These are phyloP conservation scores for Brasenia schreberi DNA, from an alignment of 164 flowering plant genomes.

Conservation along the genomic window DNA sequence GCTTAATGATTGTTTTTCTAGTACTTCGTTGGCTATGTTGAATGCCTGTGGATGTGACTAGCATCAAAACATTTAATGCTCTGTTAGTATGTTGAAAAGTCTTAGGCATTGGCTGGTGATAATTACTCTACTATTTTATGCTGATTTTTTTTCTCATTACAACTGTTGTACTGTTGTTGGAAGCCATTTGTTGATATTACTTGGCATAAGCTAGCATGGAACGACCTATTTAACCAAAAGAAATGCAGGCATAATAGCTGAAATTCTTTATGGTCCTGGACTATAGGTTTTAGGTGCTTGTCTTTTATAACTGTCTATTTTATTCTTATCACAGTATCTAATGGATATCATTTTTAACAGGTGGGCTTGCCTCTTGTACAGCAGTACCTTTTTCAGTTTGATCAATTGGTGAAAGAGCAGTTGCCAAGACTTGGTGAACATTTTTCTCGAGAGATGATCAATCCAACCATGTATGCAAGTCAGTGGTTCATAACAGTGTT, in stretches of 20 bases:
- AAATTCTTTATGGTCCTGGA: too few relatives aligned
- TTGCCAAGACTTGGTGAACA: constrained; percentile 92
- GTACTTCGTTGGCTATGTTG: too few relatives aligned
- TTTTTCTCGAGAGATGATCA: constrained; percentile 73
- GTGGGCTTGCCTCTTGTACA: constrained; percentile 95
- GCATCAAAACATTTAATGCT: not conserved
- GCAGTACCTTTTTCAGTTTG: constrained; percentile 87
- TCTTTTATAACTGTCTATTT: not conserved
- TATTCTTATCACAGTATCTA: not conserved
- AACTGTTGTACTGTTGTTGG: not conserved
- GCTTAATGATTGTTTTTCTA: too few relatives aligned
- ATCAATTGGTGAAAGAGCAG: constrained; percentile 62
- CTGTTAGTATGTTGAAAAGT: not conserved
- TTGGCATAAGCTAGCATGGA: too few relatives aligned
- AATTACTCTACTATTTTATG: not conserved
- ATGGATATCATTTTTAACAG: constrained; percentile 23
- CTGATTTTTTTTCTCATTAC: not conserved
- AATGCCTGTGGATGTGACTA: too few relatives aligned
- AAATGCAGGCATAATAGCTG: too few relatives aligned
- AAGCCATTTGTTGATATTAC: too few relatives aligned
- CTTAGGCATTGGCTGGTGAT: not conserved
- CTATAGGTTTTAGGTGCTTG: too few relatives aligned
- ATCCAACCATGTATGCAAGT: constrained; percentile 99
- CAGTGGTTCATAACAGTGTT: constrained; percentile 99
- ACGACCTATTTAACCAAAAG: too few relatives aligned